phyloP scores from a whole-genome alignment of 768 basidiomycete genomes.

The Russula brevipes region DNA sequence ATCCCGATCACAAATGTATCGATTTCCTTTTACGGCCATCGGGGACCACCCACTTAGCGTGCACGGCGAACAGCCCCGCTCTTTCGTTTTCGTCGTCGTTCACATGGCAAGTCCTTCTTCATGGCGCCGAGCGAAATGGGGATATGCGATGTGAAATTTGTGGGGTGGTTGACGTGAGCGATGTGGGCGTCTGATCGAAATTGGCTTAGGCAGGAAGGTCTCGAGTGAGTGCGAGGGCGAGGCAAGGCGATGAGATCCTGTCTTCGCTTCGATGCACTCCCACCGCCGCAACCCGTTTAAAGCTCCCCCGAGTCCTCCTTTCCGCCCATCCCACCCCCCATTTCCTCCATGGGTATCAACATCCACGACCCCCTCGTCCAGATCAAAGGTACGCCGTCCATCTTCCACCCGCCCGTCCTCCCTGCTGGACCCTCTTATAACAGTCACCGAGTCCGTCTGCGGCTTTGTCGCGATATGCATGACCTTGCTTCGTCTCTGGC shows the following conservation, averaged over 20 bases:
- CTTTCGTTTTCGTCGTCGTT: too few relatives aligned
- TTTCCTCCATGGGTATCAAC: slow-evolving; percentile 20
- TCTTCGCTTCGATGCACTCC: background rate
- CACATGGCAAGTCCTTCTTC: too few relatives aligned
- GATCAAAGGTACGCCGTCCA: slow-evolving; percentile 16
- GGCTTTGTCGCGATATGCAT: slow-evolving; percentile 27
- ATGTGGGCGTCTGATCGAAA: background rate
- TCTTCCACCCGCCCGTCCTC: too few relatives aligned
- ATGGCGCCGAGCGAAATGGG: too few relatives aligned
- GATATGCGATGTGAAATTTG: background rate
- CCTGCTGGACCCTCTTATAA: background rate
- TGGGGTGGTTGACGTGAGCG: background rate
- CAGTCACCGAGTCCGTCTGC: slow-evolving; percentile 29
- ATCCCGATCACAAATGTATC: too few relatives aligned
- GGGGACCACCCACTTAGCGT: too few relatives aligned
- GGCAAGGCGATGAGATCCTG: too few relatives aligned
- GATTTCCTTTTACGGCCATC: too few relatives aligned
- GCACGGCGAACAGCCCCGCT: too few relatives aligned
- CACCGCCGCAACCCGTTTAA: background rate
- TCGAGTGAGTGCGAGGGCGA: background rate
- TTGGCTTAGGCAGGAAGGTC: background rate
- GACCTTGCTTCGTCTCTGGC: slow-evolving; percentile 26
- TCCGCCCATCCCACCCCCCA: background rate
- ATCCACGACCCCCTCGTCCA: slow-evolving; percentile 21
- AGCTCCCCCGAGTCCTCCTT: background rate